These are phyloP conservation scores for Kodamaea alishanica DNA, from an alignment of 1,139 yeast genomes.

Conservation along the genomic window DNA sequence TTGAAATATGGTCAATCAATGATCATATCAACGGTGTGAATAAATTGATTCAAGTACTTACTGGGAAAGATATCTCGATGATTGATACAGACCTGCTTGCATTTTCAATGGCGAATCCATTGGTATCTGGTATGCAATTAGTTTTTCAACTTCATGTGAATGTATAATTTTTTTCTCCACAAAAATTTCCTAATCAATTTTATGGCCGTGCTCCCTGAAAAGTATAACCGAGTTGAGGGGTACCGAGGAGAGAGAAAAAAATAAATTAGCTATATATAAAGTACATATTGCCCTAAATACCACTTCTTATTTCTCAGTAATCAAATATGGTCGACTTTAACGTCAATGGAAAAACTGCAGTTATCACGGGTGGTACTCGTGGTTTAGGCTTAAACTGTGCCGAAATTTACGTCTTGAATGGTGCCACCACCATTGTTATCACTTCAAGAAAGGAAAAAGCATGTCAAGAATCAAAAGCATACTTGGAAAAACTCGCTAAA, in stretches of 20 bases:
- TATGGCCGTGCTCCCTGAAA: background rate
- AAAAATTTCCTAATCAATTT: too few species aligned
- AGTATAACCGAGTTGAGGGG: slow-evolving; percentile 1
- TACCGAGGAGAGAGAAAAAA: background rate
- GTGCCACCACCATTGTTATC: slow-evolving; percentile 61
- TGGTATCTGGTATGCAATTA: slow-evolving; percentile 60
- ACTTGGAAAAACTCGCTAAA: slow-evolving; percentile 46
- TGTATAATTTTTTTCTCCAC: background rate
- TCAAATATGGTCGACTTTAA: slow-evolving; percentile 40
- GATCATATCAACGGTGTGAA: slow-evolving; percentile 48
- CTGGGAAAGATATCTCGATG: slow-evolving; percentile 61
- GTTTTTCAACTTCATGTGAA: slow-evolving; percentile 24
- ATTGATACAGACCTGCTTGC: slow-evolving; percentile 44
- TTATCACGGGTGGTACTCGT: slow-evolving; percentile 77
- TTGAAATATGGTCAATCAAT: slow-evolving; percentile 66
- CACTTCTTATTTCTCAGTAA: background rate
- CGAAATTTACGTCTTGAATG: slow-evolving; percentile 59
- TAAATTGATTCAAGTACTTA: slow-evolving; percentile 64
- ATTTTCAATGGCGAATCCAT: slow-evolving; percentile 69
- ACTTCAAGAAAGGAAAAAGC: slow-evolving; percentile 66
- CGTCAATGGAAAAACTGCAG: slow-evolving; percentile 64
- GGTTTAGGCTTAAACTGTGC: slow-evolving; percentile 73
- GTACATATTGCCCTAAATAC: background rate
- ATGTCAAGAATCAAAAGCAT: slow-evolving; percentile 55
- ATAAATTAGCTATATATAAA: background rate